These are phyloP conservation scores for Speleostelium caveatum DNA, from an alignment of 78 protist genomes.

Conservation along the genomic window DNA sequence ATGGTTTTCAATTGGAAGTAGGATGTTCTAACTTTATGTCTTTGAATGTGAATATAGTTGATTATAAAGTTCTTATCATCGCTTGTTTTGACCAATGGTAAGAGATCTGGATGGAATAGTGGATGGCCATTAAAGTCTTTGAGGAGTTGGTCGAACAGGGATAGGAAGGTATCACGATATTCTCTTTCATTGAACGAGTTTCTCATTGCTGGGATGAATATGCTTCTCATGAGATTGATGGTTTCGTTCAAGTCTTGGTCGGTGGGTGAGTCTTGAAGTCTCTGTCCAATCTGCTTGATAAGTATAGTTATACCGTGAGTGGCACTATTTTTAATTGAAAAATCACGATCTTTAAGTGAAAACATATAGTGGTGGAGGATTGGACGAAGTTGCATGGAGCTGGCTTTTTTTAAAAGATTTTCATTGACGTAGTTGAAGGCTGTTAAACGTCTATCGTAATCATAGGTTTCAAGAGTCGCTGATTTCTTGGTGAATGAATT, in stretches of 20 bases:
- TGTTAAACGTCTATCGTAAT: slow-evolving; percentile 26
- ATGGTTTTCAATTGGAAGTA: slow-evolving; percentile 1
- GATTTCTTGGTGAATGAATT: slow-evolving; percentile 22
- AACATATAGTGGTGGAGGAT: slow-evolving; percentile 14
- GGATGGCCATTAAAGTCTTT: slow-evolving; percentile 2
- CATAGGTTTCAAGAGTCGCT: slow-evolving; percentile 49
- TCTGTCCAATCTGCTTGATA: background rate
- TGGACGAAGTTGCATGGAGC: slow-evolving; percentile 7
- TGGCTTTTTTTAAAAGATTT: background rate
- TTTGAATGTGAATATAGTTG: slow-evolving; percentile 38
- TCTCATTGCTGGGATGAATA: slow-evolving; percentile 7
- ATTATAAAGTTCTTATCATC: slow-evolving; percentile 18
- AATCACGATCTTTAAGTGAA: slow-evolving; percentile 30
- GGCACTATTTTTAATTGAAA: slow-evolving; percentile 29
- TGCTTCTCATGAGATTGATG: background rate
- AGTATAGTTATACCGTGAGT: slow-evolving; percentile 17
- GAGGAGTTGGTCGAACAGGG: slow-evolving; percentile 9
- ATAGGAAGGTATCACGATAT: slow-evolving; percentile 3
- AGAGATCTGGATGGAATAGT: slow-evolving; percentile 21
- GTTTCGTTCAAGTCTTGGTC: background rate
- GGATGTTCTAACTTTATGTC: slow-evolving; percentile 13
- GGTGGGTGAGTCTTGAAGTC: background rate
- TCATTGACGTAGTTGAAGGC: slow-evolving; percentile 24
- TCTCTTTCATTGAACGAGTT: slow-evolving; percentile 15
- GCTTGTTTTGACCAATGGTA: background rate